These are phyloP conservation scores for Angophora floribunda DNA, from an alignment of 345 rosid genomes.

Conservation along the genomic window DNA sequence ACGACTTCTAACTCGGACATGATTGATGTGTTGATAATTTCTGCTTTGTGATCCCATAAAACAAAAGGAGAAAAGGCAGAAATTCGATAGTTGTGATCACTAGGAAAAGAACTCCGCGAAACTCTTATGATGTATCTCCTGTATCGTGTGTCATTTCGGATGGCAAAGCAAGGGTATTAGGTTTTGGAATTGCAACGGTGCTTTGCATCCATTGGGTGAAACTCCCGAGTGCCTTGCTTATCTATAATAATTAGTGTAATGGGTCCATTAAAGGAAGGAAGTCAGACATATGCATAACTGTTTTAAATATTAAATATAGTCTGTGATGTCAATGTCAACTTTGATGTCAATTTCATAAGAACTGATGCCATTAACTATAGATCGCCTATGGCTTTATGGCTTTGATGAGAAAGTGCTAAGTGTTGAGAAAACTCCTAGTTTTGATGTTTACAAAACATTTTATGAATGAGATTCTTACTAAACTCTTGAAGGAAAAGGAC, in stretches of 20 bases:
- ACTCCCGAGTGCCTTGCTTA: background rate
- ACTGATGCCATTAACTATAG: background rate
- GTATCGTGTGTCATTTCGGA: background rate
- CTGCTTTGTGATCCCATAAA: background rate
- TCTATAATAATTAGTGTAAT: background rate
- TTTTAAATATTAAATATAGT: background rate
- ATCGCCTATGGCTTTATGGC: background rate
- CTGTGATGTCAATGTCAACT: background rate
- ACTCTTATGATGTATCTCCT: background rate
- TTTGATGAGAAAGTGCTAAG: background rate
- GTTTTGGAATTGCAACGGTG: too few species aligned
- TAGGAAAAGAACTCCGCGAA: background rate
- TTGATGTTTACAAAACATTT: too few species aligned
- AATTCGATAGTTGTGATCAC: background rate
- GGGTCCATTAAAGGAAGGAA: background rate
- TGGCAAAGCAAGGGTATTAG: background rate
- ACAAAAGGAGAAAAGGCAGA: background rate
- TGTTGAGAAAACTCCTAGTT: too few species aligned
- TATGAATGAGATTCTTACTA: too few species aligned
- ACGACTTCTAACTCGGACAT: background rate
- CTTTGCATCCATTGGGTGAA: background rate
- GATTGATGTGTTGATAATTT: background rate
- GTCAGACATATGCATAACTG: background rate
- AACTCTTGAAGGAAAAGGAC: too few species aligned
- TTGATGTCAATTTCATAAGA: background rate